phyloP scores from a whole-genome alignment of 139 green algal species.

The Tetratostichococcus sp. region DNA sequence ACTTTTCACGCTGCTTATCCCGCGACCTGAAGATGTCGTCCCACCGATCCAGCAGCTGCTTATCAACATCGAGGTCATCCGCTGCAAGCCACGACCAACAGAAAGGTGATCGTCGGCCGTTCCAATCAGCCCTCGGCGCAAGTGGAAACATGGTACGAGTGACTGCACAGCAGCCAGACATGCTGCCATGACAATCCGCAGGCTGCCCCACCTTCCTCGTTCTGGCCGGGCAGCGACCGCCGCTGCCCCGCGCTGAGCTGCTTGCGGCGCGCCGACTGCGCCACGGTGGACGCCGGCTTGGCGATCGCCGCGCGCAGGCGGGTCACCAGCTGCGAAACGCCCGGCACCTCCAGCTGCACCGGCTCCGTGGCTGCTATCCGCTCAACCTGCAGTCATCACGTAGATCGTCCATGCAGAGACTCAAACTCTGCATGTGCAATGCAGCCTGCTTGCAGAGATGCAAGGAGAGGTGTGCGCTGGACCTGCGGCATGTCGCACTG shows the following conservation, averaged over 20 bases:
- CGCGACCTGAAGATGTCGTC: not conserved
- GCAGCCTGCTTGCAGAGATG: too few species aligned
- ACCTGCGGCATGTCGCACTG: too few species aligned
- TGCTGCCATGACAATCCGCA: too few species aligned
- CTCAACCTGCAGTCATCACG: constrained; percentile 17
- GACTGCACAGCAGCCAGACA: too few species aligned
- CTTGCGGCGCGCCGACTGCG: not conserved
- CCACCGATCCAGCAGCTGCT: constrained; percentile 7
- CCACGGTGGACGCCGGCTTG: not conserved
- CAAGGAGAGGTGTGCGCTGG: too few species aligned
- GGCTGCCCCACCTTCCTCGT: not conserved
- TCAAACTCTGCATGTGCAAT: too few species aligned
- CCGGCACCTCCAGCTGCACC: constrained; percentile 16
- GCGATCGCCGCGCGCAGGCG: not conserved
- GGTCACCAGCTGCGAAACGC: not conserved
- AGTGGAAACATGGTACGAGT: too few species aligned
- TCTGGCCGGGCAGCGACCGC: not conserved
- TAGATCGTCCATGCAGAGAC: too few species aligned
- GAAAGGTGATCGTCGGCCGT: too few species aligned
- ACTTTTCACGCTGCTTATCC: not conserved
- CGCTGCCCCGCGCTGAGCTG: not conserved
- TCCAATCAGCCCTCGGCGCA: too few species aligned
- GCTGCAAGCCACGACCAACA: not conserved
- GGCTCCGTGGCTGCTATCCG: constrained; percentile 31
- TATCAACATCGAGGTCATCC: constrained; percentile 19